A percentile compares a stretch with the other conserved stretches of the same genome.
These are phyloP conservation scores for Vigna angularis DNA, from an alignment of 306 rosid species.

Conservation along the genomic window DNA sequence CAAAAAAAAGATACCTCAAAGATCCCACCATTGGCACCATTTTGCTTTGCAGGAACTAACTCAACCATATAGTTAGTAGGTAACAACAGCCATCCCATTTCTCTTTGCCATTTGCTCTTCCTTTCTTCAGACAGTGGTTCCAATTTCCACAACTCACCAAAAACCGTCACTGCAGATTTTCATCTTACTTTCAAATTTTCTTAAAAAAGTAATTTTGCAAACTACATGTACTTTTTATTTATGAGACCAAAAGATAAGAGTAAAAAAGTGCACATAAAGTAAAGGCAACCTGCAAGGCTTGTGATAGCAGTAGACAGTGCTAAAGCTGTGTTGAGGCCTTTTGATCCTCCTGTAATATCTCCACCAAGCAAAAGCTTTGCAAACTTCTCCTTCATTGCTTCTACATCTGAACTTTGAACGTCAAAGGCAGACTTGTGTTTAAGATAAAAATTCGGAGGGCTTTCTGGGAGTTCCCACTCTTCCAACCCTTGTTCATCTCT, in stretches of 20 bases:
- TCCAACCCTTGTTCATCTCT: constrained; percentile 61
- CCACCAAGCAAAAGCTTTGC: constrained; percentile 83
- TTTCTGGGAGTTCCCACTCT: constrained; percentile 72
- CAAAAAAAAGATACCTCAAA: constrained; percentile 68
- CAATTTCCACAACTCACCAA: constrained; percentile 94
- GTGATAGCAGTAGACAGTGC: constrained; percentile 82
- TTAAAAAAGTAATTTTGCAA: neutral
- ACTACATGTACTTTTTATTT: neutral
- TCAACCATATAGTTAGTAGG: constrained; percentile 95
- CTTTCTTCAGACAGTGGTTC: constrained; percentile 86
- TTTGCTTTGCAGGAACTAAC: constrained; percentile 91
- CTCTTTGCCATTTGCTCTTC: constrained; percentile 76
- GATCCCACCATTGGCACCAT: constrained; percentile 72
- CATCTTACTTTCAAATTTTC: constrained; percentile 4
- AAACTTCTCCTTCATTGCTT: constrained; percentile 83
- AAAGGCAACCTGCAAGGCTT: constrained; percentile 65
- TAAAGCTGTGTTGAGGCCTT: constrained; percentile 72
- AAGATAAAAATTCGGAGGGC: constrained; percentile 59
- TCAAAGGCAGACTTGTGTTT: constrained; percentile 64
- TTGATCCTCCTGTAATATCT: constrained; percentile 81
- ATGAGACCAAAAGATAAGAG: constrained; percentile 5
- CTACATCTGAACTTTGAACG: constrained; percentile 63
- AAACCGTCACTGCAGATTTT: constrained; percentile 69
- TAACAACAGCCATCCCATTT: constrained; percentile 90
- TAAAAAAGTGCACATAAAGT: neutral